Evolutionary conservation across 257 asterid species (phyloP), one percentile per base, ranked within the genome.

Genomic region (Penstemon davidsonii): DNA sequence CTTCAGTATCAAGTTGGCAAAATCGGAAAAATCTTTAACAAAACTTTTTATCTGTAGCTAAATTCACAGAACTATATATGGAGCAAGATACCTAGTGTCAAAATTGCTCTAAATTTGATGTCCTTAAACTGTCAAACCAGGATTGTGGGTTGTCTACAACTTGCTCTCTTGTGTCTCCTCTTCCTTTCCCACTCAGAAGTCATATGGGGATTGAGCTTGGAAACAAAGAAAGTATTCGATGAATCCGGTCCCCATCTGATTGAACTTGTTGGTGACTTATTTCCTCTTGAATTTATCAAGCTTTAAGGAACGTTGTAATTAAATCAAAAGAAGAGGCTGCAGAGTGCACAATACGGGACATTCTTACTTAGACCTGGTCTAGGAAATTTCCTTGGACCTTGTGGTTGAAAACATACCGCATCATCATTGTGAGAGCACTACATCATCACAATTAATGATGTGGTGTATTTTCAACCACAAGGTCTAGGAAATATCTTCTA

Each of bases 311-410:
- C 64, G 78, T 82, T 75, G 77, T 60, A 53, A 69, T 80, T n/a
- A 78, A 57, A 51, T 87, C 94, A 3, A 90, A 72, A 84, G 90
- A 76, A 53, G 88, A 88, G 83, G 92, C 88, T 64, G 96, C 91
- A 41, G 76, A 82, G 67, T 84, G 85, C 73, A 49, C 84, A 76
- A 80, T 61, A 15, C 18, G 88, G 73, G 66, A 62, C 69, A 15
- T 15, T 15, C 18, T 15, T 15, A 15, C 18, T 15, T 15, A 15
- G 18, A 15, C 18, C 18, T 15, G 18, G 18, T 15, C 18, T 15
- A 15, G 18, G 18, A 15, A 15, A 15, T 15, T 15, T 15, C 18
- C 18, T 0, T 15, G 18, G 18, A 15, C 18, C 18, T 15, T 15
- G 18, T 15, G 18, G 18, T 15, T 15, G 18, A 15, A 15, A 15